A percentile compares a stretch with the other conserved stretches of the same genome.
Conservation (phyloP, 2,329 filamentous ascomycete species). For the Fonsecaea pugnacius region DNA sequence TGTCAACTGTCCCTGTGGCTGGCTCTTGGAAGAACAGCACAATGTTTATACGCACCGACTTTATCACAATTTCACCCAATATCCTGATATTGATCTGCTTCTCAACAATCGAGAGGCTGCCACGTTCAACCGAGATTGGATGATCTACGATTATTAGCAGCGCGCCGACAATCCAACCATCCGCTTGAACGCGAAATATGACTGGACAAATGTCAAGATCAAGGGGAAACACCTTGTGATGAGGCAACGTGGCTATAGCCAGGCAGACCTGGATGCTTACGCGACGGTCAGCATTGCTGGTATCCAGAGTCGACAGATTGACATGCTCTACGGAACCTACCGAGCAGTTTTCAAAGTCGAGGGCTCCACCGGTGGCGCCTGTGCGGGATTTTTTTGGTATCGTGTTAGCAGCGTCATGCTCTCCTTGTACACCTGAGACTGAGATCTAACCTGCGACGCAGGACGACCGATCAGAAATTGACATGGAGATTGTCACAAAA, state of each 20-base stretch:
- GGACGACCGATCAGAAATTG: conserved; percentile 40
- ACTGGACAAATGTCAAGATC: conserved; percentile 38
- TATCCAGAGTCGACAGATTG: conserved; percentile 35
- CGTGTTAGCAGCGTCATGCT: conserved; percentile 32
- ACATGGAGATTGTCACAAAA: conserved; percentile 39
- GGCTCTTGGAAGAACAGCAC: conserved; percentile 30
- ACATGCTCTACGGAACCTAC: conserved; percentile 40
- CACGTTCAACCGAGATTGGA: conserved; percentile 38
- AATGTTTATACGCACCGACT: conserved; percentile 40
- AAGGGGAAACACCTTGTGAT: conserved; percentile 37
- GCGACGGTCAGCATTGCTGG: conserved; percentile 39
- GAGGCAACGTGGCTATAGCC: conserved; percentile 37
- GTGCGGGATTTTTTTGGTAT: conserved; percentile 42
- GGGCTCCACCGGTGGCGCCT: conserved; percentile 38
- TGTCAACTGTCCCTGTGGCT: conserved; percentile 32
- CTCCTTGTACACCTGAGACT: not conserved
- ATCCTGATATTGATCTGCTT: conserved; percentile 32
- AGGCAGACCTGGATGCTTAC: conserved; percentile 27
- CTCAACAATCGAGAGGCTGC: conserved; percentile 27
- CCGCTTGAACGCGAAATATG: conserved; percentile 37
- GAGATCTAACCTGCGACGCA: conserved; percentile 18
- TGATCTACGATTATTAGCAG: conserved; percentile 39
- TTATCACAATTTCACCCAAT: conserved; percentile 37
- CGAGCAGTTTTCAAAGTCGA: conserved; percentile 38
- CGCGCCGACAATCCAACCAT: conserved; percentile 35